Evolutionary conservation across 208 protist genomes (phyloP).

Genomic region (Crithidia bombi): DNA sequence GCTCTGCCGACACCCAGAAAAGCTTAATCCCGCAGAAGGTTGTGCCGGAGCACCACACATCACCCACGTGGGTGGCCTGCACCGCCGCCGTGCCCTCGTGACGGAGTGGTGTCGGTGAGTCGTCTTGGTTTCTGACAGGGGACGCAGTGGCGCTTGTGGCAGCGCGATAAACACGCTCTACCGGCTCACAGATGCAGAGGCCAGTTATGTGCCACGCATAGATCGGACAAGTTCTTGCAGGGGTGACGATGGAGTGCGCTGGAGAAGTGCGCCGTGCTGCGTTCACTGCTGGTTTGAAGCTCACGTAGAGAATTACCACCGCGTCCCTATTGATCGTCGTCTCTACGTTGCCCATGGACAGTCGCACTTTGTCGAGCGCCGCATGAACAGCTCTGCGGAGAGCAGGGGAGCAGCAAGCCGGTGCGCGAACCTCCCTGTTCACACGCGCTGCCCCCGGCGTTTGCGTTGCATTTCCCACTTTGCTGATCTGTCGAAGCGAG

Average conservation of each 20-base stretch:
- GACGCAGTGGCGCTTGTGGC: neutral
- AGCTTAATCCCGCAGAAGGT: slow-evolving; percentile 62
- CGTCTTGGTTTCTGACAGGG: neutral
- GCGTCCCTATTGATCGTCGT: neutral
- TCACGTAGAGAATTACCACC: neutral
- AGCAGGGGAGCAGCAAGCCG: slow-evolving; percentile 1
- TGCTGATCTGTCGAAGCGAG: neutral
- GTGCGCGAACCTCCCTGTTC: neutral
- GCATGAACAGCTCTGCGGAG: neutral
- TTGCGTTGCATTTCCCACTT: neutral
- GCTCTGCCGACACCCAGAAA: slow-evolving; percentile 51
- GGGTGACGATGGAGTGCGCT: neutral
- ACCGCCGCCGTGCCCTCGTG: neutral
- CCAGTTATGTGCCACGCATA: slow-evolving; percentile 18
- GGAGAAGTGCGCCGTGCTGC: neutral
- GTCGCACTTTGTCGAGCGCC: neutral
- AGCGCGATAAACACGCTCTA: slow-evolving; percentile 2
- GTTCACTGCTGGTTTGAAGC: neutral
- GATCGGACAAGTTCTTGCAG: no score
- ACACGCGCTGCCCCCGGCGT: neutral
- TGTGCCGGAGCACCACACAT: slow-evolving; percentile 42
- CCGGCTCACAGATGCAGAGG: slow-evolving; percentile 1
- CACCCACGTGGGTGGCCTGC: slow-evolving; percentile 31
- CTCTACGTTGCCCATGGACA: slow-evolving; percentile 9
- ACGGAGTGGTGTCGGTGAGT: no score